phyloP scores from a whole-genome alignment of 2,329 filamentous ascomycete species.

The Magnaporthiopsis rhizophila region DNA sequence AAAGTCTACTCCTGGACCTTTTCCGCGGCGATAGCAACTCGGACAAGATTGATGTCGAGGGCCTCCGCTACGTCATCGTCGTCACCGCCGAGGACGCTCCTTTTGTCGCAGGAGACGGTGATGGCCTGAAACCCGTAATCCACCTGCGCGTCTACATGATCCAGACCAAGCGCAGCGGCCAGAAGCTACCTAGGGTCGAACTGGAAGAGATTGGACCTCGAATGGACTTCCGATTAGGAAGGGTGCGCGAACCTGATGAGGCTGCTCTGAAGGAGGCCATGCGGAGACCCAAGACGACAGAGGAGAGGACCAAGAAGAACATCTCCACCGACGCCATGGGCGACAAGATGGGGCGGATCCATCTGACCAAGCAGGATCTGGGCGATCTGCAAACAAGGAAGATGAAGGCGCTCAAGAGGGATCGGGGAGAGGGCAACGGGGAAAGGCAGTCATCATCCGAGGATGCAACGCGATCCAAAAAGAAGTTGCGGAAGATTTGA shows the following conservation, averaged over 20 bases:
- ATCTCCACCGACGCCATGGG: conserved; percentile 84
- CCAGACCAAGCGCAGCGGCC: conserved; percentile 75
- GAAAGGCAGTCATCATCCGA: conserved; percentile 19
- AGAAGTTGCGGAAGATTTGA: not conserved
- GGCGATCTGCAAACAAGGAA: conserved; percentile 85
- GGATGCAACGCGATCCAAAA: not conserved
- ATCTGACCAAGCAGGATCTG: conserved; percentile 85
- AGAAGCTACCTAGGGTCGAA: conserved; percentile 82
- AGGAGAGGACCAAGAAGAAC: conserved; percentile 91
- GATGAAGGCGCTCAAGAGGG: conserved; percentile 97
- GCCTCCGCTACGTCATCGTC: conserved; percentile 82
- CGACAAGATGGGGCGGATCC: conserved; percentile 92
- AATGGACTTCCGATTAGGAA: conserved; percentile 83
- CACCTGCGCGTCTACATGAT: conserved; percentile 78
- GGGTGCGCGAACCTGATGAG: conserved; percentile 69
- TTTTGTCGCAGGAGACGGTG: conserved; percentile 19
- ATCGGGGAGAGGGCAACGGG: conserved; percentile 46
- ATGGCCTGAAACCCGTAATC: conserved; percentile 46
- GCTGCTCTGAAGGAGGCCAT: conserved; percentile 81
- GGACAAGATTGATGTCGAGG: conserved; percentile 86
- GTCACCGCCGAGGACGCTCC: conserved; percentile 63
- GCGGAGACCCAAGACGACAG: conserved; percentile 68
- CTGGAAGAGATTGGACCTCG: conserved; percentile 92
- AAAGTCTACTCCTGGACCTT: conserved; percentile 81
- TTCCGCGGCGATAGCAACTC: conserved; percentile 73